Conservation (phyloP, 768 basidiomycete species). For the Psilocybe subaeruginosa region DNA sequence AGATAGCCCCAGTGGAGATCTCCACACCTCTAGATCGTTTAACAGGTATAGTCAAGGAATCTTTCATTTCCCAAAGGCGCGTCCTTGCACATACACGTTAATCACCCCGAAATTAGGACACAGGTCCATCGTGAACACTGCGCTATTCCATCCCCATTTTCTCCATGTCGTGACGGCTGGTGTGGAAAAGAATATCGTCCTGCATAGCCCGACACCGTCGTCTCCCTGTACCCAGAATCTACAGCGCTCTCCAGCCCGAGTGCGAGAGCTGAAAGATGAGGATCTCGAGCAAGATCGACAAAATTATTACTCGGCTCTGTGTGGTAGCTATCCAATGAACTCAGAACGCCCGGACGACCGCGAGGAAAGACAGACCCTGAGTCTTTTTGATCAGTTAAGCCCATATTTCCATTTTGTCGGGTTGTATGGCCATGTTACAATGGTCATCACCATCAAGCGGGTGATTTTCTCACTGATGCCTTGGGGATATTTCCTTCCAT, state of each 20-base stretch:
- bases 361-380: constrained; percentile 55
- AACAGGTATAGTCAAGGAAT: constrained; percentile 42
- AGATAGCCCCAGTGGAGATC: constrained; percentile 65
- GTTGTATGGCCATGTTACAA: background rate
- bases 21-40: constrained; percentile 63
- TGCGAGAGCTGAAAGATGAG: constrained; percentile 45
- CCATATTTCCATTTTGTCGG: background rate
- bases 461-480: background rate
- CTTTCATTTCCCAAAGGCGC: background rate
- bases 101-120: constrained; percentile 49
- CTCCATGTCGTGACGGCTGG: constrained; percentile 72
- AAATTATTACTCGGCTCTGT: constrained; percentile 39
- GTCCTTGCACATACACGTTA: background rate
- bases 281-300: constrained; percentile 34
- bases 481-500: background rate
- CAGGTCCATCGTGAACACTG: constrained; percentile 76
- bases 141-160: constrained; percentile 71
- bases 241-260: constrained; percentile 44
- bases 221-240: constrained; percentile 57
- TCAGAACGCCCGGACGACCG: constrained; percentile 24
- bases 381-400: constrained; percentile 74
- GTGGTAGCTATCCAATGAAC: constrained; percentile 27
- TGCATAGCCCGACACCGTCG: constrained; percentile 67
- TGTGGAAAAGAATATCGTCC: constrained; percentile 67
- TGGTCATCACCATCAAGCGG: background rate